Evolutionary conservation across 768 basidiomycete genomes (phyloP).

Genomic region (Mycena vulgaris): DNA sequence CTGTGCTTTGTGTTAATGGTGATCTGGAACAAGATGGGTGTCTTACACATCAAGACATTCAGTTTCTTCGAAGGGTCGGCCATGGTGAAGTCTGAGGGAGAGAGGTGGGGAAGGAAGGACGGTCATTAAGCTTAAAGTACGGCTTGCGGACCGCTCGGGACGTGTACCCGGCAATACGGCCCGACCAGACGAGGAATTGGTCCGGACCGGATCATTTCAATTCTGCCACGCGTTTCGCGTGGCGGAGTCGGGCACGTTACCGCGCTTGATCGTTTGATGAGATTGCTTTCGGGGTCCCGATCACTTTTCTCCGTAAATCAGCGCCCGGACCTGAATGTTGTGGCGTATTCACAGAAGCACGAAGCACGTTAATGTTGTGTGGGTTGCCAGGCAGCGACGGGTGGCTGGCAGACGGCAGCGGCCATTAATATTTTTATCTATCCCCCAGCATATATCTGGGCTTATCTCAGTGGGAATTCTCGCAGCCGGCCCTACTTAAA

Average conservation of each 20-base stretch:
- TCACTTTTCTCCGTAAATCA: background rate
- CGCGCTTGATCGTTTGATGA: background rate
- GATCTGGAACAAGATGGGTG: constrained; percentile 12
- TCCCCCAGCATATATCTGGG: too few species aligned
- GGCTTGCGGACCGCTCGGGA: background rate
- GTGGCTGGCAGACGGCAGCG: too few species aligned
- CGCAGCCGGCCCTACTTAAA: too few species aligned
- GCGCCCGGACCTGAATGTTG: constrained; percentile 27
- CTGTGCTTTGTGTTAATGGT: constrained; percentile 44
- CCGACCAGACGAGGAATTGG: background rate
- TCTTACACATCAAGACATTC: constrained; percentile 86
- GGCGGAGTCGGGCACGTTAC: background rate
- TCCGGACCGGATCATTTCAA: background rate
- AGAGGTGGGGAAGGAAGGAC: background rate
- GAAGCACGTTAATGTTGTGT: constrained; percentile 16
- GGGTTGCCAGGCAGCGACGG: background rate
- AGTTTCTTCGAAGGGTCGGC: constrained; percentile 67
- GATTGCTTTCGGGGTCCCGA: background rate
- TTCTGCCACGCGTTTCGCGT: background rate
- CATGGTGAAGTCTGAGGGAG: constrained; percentile 51
- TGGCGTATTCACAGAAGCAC: constrained; percentile 28
- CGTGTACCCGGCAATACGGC: background rate
- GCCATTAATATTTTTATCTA: too few species aligned
- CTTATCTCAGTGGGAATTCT: too few species aligned
- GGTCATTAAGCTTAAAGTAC: too few species aligned